Evolutionary conservation across 1,284 basidiomycete genomes (phyloP), one percentile per base, ranked within the genome.

Genomic region (Trichosporon sp.): DNA sequence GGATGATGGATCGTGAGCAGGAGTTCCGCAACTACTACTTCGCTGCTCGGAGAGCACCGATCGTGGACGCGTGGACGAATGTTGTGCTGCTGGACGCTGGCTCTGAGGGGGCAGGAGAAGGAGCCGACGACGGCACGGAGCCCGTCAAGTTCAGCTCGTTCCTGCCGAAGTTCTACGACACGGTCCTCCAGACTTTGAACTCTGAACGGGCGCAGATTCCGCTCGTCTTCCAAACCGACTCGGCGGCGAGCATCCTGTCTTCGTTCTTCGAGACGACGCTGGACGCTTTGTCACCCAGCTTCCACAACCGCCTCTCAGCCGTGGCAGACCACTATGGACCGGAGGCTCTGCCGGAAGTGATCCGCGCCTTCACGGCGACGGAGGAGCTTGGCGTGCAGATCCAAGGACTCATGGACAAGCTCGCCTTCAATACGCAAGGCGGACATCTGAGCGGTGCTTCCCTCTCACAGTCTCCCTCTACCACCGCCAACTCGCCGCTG

Each of bases 1-100:
- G 86, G 65, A 86, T 90, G 73, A 96, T 97, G 66, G 90, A 95
- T 73, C 85, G 94, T 52, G 92, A 92, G 75, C 84, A 86, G 11
- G 94, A 96, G 78, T 97, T 95, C 77, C 85, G 90, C 67, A 89
- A 90, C 73, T 95, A 95, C 76, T 97, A 96, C 81, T 91, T 93
- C 76, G 91, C 90, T 7, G 89, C 90, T 4, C 84, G 91, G 54
- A 83, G 90, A 59, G 82, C 85, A 11, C 72, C 82, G 6, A 76
- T 95, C 13, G 82, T 90, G 46, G 80, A 86, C 16, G 73, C 84
- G 60, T 97, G 94, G 94, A 83, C 85, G 67, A 82, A 82, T 29
- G 83, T 60, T 1, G 56, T 33, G 3, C 52, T 68, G 1, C 19
- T 33, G 2, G 67, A 68, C 14, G 60, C 61, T 6, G 60, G 33